A percentile compares a stretch with the other conserved stretches of the same genome.
phyloP scores from a whole-genome alignment of 305 asterid species.

The Stenogyne calaminthoides region DNA sequence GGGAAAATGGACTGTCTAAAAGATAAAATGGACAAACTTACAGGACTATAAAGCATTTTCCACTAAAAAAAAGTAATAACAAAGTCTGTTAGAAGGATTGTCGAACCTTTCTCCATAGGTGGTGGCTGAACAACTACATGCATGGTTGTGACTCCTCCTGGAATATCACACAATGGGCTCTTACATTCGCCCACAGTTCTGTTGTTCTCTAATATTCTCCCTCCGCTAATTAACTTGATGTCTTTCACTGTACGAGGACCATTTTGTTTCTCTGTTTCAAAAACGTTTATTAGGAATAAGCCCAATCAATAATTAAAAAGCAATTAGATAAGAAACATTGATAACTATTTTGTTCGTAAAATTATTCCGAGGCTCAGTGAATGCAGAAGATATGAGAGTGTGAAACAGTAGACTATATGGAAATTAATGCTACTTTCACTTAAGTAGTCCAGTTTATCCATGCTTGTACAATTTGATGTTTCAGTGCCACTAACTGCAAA shows the following conservation, averaged over 20 bases:
- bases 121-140: constrained; percentile 86
- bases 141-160: constrained; percentile 89
- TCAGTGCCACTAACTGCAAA: background rate
- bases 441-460: background rate
- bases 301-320: background rate
- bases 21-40: too few relatives aligned
- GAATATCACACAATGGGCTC: constrained; percentile 70
- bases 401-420: background rate
- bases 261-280: constrained; percentile 69
- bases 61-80: too few relatives aligned
- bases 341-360: background rate
- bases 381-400: background rate
- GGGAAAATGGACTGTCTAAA: too few relatives aligned
- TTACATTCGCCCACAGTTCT: constrained; percentile 71
- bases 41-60: too few relatives aligned
- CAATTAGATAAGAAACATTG: background rate
- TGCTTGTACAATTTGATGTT: background rate
- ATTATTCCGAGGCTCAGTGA: background rate
- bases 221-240: constrained; percentile 79
- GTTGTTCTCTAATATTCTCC: constrained; percentile 83
- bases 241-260: constrained; percentile 79
- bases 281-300: constrained; percentile 11
- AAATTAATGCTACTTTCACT: background rate
- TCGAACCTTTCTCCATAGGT: constrained; percentile 64
- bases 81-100: background rate